phyloP scores from a whole-genome alignment of 176 grass and related monocot genomes.

The Eleusine coracana region DNA sequence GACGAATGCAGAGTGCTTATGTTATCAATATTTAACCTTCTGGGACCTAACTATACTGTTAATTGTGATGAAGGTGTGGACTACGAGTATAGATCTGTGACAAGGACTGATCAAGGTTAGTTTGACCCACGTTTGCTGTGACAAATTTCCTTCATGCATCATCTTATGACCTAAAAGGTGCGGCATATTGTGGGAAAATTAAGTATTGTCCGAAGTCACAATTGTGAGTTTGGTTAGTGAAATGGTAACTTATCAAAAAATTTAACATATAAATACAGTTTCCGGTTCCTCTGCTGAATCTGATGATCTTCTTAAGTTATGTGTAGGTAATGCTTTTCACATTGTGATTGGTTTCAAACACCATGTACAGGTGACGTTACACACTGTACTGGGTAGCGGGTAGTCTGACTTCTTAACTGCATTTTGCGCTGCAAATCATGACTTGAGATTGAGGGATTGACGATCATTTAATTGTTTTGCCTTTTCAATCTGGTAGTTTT shows the following conservation, averaged over 20 bases:
- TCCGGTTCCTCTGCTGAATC: background rate
- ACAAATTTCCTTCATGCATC: background rate
- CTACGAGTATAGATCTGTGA: slow-evolving; percentile 90
- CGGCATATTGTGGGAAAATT: background rate
- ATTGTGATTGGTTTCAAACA: background rate
- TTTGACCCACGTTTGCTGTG: slow-evolving; percentile 53
- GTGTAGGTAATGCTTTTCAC: background rate
- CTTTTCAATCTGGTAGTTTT: too few species aligned
- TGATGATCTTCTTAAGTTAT: background rate
- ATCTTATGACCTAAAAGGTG: background rate
- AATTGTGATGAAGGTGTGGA: slow-evolving; percentile 63
- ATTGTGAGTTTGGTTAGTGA: background rate
- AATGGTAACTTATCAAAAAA: background rate
- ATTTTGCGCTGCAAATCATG: background rate
- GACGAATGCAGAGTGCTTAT: background rate
- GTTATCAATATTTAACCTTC: background rate
- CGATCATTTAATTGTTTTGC: background rate
- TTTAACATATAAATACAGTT: background rate
- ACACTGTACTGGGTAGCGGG: background rate
- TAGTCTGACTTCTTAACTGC: background rate
- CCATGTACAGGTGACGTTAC: background rate
- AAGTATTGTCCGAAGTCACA: slow-evolving; percentile 8
- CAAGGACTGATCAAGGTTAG: slow-evolving; percentile 57
- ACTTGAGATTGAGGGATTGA: background rate
- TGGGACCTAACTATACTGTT: slow-evolving; percentile 24